Evolutionary conservation across 108 stramenopile species (phyloP), one percentile per base, ranked within the genome.

Genomic region (Fragilaria crotonensis): DNA sequence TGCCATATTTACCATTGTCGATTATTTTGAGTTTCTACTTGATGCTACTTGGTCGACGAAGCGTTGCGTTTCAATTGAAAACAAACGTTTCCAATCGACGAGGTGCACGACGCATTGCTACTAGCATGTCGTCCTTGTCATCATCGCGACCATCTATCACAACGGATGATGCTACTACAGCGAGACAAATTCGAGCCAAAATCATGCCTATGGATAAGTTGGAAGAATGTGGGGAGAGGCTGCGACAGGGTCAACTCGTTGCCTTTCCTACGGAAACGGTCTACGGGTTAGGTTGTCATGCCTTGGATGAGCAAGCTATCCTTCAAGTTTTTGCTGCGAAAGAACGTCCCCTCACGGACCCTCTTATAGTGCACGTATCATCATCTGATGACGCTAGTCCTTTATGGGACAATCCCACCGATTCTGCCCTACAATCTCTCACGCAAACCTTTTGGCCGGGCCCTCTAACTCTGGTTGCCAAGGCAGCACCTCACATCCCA

Each of bases 231-330:
- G 90, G 85, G 1, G 66, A 45, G 9, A 83, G 90, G 1, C 64
- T 93, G 18, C 72, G 85, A 46, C 25, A 64, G 25, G 90, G 90
- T 26, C 56, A 74, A 19, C 54, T 94, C 45, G 89, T 94, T 0
- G 85, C 93, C 19, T 95, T 94, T 52, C 95, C 92, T 22, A 93
- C 98, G 27, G 98, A 99, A 79, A 99, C 99, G 0, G 99, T 99
- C 25, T 99, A 98, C 66, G 99, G 99, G 2, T 78, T 99, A 54
- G 99, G 99, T 5, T 96, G 96, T 45, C 90, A 98, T 56, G 99
- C 99, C 2, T 67, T 97, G 48, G 78, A 95, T 59, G 83, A 76
- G 45, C 30, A 54, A 0, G 96, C 96, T 27, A 84, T 97, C 23
- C 64, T 69, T 25, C 71, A 73, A 52, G 92, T 99, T 30, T 99